Percentiles rank a stretch among this genome's conserved stretches.
Conservation (phyloP, 164 flowering plant species). For the Umbilicus rupestris region DNA sequence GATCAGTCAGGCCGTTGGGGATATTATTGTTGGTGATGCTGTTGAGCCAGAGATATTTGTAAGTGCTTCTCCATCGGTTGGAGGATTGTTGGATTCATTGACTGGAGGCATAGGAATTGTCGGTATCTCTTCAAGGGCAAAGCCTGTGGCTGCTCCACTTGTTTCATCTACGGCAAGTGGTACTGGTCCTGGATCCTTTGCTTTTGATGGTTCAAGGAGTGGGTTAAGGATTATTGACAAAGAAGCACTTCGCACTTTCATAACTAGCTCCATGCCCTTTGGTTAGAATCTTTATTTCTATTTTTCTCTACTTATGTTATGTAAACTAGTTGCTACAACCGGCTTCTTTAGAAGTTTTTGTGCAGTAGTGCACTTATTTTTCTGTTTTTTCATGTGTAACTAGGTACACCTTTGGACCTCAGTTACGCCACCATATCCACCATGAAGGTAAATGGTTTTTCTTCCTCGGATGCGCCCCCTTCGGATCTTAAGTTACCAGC, state of each 20-base stretch:
- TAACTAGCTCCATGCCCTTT: conserved; percentile 91
- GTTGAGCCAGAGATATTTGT: conserved; percentile 80
- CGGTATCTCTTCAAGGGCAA: conserved; percentile 76
- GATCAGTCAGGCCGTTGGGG: conserved; percentile 83
- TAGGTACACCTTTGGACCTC: conserved; percentile 94
- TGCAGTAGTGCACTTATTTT: neutral
- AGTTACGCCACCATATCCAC: conserved; percentile 59
- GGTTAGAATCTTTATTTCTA: conserved; percentile 72
- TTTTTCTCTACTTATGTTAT: conserved; percentile 31
- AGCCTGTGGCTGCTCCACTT: conserved; percentile 80
- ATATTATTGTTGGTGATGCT: conserved; percentile 59
- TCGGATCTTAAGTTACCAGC: conserved; percentile 87
- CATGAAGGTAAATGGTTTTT: conserved; percentile 67
- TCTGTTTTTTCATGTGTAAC: conserved; percentile 6
- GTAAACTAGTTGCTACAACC: neutral
- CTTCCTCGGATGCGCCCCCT: conserved; percentile 69
- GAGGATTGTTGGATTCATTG: conserved; percentile 90
- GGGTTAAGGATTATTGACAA: conserved; percentile 68
- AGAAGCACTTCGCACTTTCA: conserved; percentile 72
- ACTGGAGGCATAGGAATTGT: conserved; percentile 94
- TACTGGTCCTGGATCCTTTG: conserved; percentile 36
- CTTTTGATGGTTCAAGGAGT: conserved; percentile 62
- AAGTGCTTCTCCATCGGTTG: conserved; percentile 66
- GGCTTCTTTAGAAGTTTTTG: conserved; percentile 6
- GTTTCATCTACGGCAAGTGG: conserved; percentile 48